A percentile compares a stretch with the other conserved stretches of the same genome.
Conservation (phyloP, 1,284 basidiomycete species). For the Boletus sp. region DNA sequence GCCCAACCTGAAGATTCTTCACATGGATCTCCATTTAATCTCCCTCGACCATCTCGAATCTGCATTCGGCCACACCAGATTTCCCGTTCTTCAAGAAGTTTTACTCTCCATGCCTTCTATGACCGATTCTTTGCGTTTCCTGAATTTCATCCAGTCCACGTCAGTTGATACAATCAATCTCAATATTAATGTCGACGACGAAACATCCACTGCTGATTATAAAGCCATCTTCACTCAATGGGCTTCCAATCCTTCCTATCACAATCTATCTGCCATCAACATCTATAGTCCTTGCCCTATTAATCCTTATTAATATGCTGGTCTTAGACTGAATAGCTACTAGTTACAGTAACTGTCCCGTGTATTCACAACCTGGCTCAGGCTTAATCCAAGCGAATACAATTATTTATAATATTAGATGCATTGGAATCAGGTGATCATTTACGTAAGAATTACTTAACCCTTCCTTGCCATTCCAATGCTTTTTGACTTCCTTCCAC, state of each 20-base stretch:
- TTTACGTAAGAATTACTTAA: too few relatives aligned
- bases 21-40: conserved; percentile 33
- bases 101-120: conserved; percentile 30
- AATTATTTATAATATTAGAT: too few relatives aligned
- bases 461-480: too few relatives aligned
- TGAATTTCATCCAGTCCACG: conserved; percentile 33
- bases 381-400: too few relatives aligned
- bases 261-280: conserved; percentile 31
- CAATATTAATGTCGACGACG: conserved; percentile 37
- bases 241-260: conserved; percentile 30
- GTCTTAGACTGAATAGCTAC: too few relatives aligned
- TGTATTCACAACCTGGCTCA: too few relatives aligned
- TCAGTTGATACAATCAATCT: conserved; percentile 39
- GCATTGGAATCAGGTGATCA: too few relatives aligned
- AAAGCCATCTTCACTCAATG: conserved; percentile 28
- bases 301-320: too few relatives aligned
- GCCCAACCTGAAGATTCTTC: conserved; percentile 31
- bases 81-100: conserved; percentile 30
- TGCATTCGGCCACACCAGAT: conserved; percentile 14
- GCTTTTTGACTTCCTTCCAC: too few relatives aligned
- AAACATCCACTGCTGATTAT: conserved; percentile 34
- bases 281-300: too few relatives aligned
- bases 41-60: conserved; percentile 29
- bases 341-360: too few relatives aligned
- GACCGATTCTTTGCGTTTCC: conserved; percentile 27